Evolutionary conservation across 176 grass and related monocot genomes (phyloP).

Genomic region (Microstegium vimineum): DNA sequence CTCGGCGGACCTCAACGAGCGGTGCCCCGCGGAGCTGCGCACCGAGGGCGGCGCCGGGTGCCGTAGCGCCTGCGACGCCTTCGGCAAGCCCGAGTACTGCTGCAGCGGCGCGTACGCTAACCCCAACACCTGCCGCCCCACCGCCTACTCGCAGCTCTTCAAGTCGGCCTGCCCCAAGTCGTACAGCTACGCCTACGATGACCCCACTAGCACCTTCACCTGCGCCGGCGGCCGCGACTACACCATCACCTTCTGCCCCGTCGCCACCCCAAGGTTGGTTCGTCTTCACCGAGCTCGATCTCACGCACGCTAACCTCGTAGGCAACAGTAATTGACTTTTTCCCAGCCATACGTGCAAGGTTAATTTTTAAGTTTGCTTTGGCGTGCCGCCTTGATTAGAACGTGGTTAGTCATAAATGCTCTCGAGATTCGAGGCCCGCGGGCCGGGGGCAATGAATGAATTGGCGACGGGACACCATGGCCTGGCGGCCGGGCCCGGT

Average conservation of each 20-base stretch:
- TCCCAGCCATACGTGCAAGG: not conserved
- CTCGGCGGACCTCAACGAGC: conserved; percentile 64
- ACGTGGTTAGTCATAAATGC: not conserved
- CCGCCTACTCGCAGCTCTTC: conserved; percentile 79
- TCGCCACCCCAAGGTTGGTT: conserved; percentile 64
- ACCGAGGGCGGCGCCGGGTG: conserved; percentile 62
- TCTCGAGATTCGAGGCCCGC: conserved; percentile 19
- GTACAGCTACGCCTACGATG: conserved; percentile 98
- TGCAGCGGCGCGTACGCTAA: conserved; percentile 86
- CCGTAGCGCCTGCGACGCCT: conserved; percentile 86
- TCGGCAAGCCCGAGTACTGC: conserved; percentile 88
- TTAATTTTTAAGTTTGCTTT: conserved; percentile 13
- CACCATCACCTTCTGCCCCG: conserved; percentile 90
- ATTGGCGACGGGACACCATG: not conserved
- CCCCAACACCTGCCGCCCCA: conserved; percentile 69
- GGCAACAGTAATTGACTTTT: not conserved
- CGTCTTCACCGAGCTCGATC: too few species aligned
- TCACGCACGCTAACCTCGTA: too few species aligned
- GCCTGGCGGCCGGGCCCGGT: too few species aligned
- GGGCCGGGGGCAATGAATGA: conserved; percentile 12
- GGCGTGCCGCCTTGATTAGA: not conserved
- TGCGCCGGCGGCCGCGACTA: conserved; percentile 76
- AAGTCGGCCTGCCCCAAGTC: conserved; percentile 87
- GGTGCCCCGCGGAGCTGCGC: conserved; percentile 74
- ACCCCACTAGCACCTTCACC: conserved; percentile 88